Percentiles rank a stretch among this genome's conserved stretches.
Conservation (phyloP, 805 yeast species). For the Kazachstania viticola region DNA sequence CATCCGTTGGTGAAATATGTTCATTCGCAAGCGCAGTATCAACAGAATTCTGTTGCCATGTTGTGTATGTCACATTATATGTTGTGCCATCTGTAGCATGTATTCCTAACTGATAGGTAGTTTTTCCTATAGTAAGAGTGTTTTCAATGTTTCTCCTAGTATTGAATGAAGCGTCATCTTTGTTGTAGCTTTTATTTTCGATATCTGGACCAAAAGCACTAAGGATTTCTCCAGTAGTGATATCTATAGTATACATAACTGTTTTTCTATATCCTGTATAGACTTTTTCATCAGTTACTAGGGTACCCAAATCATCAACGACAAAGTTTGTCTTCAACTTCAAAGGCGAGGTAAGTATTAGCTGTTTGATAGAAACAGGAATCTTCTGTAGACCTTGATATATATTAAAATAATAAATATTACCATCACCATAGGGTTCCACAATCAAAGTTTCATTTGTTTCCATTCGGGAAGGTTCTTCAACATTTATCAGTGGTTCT, state of each 20-base stretch:
- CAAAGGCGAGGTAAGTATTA: constrained; percentile 79
- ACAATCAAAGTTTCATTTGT: constrained; percentile 60
- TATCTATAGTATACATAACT: constrained; percentile 61
- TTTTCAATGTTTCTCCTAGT: constrained; percentile 18
- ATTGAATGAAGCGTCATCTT: constrained; percentile 1
- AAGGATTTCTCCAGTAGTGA: constrained; percentile 60
- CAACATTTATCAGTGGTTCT: constrained; percentile 16
- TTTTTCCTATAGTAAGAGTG: constrained; percentile 52
- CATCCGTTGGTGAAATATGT: constrained; percentile 51
- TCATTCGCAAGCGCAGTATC: constrained; percentile 44
- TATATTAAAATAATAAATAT: constrained; percentile 67
- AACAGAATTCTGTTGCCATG: constrained; percentile 87
- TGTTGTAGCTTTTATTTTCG: constrained; percentile 17
- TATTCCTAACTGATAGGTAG: constrained; percentile 64
- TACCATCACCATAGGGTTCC: constrained; percentile 82
- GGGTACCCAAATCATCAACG: constrained; percentile 34
- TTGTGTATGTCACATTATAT: constrained; percentile 79
- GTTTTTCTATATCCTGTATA: constrained; percentile 81
- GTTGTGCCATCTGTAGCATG: constrained; percentile 57
- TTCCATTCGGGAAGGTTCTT: constrained; percentile 8
- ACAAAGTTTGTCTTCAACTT: constrained; percentile 36
- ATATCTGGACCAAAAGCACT: constrained; percentile 54
- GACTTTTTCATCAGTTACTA: constrained; percentile 52
- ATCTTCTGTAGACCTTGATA: constrained; percentile 65
- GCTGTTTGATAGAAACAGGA: constrained; percentile 67